phyloP scores from a whole-genome alignment of 176 grass and related monocot genomes.

The Paspalum vaginatum region DNA sequence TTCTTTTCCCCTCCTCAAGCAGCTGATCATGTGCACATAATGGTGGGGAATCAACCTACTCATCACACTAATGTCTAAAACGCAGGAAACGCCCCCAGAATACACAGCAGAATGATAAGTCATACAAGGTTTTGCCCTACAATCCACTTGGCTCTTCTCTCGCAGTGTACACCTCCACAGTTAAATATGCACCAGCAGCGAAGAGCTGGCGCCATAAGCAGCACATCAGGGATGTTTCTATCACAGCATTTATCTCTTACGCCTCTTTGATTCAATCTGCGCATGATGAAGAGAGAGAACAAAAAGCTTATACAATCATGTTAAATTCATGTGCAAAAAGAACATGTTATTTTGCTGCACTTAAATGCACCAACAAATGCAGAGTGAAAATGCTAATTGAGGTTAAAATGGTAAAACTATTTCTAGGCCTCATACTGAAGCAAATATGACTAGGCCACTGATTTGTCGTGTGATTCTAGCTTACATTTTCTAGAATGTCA shows the following conservation, averaged over 20 bases:
- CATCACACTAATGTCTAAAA: conserved; percentile 32
- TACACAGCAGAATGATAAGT: conserved; percentile 41
- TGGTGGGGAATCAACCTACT: conserved; percentile 7
- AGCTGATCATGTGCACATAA: not conserved
- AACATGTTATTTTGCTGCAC: not conserved
- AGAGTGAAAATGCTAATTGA: not conserved
- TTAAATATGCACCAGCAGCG: conserved; percentile 39
- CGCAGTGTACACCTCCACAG: conserved; percentile 56
- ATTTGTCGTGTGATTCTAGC: not conserved
- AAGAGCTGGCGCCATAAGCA: conserved; percentile 43
- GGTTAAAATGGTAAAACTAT: not conserved
- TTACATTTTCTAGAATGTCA: not conserved
- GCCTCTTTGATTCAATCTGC: conserved; percentile 75
- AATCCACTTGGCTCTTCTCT: conserved; percentile 50
- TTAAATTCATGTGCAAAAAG: not conserved
- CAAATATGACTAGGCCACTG: not conserved
- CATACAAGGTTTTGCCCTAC: conserved; percentile 44
- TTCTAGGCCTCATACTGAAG: not conserved
- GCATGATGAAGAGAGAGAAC: conserved; percentile 14
- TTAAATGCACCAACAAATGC: not conserved
- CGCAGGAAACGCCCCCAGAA: conserved; percentile 40
- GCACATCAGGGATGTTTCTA: conserved; percentile 27
- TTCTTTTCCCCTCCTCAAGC: conserved; percentile 25
- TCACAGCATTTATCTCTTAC: conserved; percentile 63
- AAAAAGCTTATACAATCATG: not conserved